phyloP scores from a whole-genome alignment of 192 early-diverging fungal species.

The Mycoemilia scoparia region DNA sequence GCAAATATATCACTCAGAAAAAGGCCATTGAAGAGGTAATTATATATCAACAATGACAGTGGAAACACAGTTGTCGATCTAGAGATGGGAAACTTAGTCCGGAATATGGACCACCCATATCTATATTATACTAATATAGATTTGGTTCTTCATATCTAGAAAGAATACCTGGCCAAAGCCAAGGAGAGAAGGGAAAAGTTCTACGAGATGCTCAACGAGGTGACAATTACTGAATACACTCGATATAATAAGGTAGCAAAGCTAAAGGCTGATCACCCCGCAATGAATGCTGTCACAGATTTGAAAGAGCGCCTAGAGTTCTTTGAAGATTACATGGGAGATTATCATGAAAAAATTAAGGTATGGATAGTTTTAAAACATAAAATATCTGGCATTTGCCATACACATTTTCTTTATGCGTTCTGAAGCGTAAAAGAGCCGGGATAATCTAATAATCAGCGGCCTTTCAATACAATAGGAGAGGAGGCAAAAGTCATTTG shows the following conservation, averaged over 20 bases:
- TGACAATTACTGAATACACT: slow-evolving; percentile 33
- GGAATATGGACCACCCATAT: not conserved
- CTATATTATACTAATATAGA: too few relatives aligned
- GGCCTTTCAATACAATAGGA: slow-evolving; percentile 19
- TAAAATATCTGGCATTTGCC: too few relatives aligned
- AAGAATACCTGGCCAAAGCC: slow-evolving; percentile 27
- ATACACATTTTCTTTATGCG: too few relatives aligned
- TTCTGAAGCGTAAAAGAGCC: too few relatives aligned
- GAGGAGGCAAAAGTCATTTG: slow-evolving; percentile 34
- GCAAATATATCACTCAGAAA: slow-evolving; percentile 37
- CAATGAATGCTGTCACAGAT: slow-evolving; percentile 38
- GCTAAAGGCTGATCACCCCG: slow-evolving; percentile 39
- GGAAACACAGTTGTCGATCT: slow-evolving; percentile 3
- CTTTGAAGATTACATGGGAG: slow-evolving; percentile 57
- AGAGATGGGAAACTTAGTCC: not conserved
- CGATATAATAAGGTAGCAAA: slow-evolving; percentile 29
- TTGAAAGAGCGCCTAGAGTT: slow-evolving; percentile 40
- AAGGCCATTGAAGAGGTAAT: slow-evolving; percentile 32
- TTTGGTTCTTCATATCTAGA: slow-evolving; percentile 14
- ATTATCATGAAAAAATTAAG: slow-evolving; percentile 44
- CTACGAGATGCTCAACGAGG: slow-evolving; percentile 30
- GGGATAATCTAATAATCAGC: not conserved
- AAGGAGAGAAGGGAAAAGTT: slow-evolving; percentile 35
- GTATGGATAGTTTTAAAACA: slow-evolving; percentile 6
- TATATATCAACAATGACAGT: slow-evolving; percentile 1